A percentile compares a stretch with the other conserved stretches of the same genome.
Conservation (phyloP, 306 rosid genomes). For the Sicyos edulis region DNA sequence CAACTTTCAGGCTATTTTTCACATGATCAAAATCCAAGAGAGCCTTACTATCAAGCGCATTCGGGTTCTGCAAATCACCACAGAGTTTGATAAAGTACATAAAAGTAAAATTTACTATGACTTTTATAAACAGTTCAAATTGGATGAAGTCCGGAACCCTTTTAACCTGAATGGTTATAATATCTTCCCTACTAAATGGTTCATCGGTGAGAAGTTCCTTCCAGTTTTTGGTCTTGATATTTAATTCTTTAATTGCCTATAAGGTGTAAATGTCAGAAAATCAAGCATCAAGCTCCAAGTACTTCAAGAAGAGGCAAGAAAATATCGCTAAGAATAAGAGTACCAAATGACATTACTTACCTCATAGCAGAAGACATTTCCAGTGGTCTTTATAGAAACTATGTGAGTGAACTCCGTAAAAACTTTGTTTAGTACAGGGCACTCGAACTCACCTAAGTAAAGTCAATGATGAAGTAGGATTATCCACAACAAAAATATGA, state of each 20-base stretch:
- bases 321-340: not conserved
- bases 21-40: constrained; percentile 91
- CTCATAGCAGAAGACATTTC: constrained; percentile 96
- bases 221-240: constrained; percentile 92
- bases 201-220: constrained; percentile 96
- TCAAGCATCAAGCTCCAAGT: constrained; percentile 1
- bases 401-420: constrained; percentile 94
- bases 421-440: constrained; percentile 93
- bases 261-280: constrained; percentile 20
- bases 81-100: constrained; percentile 15
- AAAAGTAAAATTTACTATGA: constrained; percentile 18
- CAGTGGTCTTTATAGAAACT: constrained; percentile 90
- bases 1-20: constrained; percentile 65
- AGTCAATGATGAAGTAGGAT: constrained; percentile 15
- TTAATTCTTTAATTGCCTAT: constrained; percentile 87
- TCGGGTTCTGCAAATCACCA: constrained; percentile 75
- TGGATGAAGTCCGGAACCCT: constrained; percentile 21
- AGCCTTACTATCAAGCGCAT: constrained; percentile 70
- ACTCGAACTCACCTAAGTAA: constrained; percentile 75
- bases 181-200: constrained; percentile 71
- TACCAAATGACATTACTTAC: constrained; percentile 32
- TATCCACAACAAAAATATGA: not conserved
- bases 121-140: constrained; percentile 9
- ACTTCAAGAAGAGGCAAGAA: not conserved
- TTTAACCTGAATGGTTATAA: constrained; percentile 83